Conservation (phyloP, 768 basidiomycete species). For the Mycena venus region DNA sequence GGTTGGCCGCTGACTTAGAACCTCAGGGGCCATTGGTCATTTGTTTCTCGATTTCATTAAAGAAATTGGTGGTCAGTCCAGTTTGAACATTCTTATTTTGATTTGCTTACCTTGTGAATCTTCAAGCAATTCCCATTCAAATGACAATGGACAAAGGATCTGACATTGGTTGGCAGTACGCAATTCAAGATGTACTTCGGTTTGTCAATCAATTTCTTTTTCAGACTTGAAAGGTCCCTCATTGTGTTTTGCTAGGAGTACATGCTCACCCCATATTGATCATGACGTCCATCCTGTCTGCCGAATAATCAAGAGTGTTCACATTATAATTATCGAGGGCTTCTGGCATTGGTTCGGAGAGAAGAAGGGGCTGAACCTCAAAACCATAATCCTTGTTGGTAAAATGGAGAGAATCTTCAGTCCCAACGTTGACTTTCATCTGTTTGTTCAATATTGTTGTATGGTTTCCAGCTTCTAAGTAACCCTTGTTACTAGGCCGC, state of each 20-base stretch:
- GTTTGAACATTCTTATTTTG: neutral
- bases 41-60: constrained; percentile 48
- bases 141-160: constrained; percentile 46
- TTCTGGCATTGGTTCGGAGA: neutral
- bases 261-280: neutral
- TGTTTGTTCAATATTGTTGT: neutral
- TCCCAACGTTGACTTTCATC: neutral
- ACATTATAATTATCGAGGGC: neutral
- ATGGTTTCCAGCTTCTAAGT: neutral
- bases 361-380: neutral
- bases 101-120: neutral
- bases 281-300: neutral
- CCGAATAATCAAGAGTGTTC: neutral
- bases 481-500: neutral
- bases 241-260: neutral
- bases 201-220: neutral
- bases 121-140: constrained; percentile 43
- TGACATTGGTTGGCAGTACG: constrained; percentile 43
- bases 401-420: neutral
- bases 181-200: constrained; percentile 4
- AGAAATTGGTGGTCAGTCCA: constrained; percentile 36
- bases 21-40: constrained; percentile 43
- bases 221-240: neutral
- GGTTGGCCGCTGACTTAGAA: constrained; percentile 1
- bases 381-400: neutral